Conservation (phyloP, 768 basidiomycete species). For the Auricularia auricula-judae region DNA sequence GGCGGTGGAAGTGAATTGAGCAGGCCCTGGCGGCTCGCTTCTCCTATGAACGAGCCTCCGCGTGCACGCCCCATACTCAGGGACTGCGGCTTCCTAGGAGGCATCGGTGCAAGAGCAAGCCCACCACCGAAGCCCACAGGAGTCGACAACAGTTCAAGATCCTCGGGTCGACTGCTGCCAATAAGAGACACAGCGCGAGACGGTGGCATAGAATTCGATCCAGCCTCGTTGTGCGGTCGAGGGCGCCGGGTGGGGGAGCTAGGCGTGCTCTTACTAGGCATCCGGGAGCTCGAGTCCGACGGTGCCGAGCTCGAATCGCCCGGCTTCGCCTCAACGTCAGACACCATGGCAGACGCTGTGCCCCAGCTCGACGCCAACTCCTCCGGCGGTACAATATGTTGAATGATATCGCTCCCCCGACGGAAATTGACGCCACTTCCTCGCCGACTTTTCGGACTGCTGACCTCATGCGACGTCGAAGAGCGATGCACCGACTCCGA, state of each 20-base stretch:
- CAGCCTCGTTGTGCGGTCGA: background rate
- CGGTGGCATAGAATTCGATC: background rate
- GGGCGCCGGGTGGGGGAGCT: background rate
- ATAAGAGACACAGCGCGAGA: background rate
- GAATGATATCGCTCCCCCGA: background rate
- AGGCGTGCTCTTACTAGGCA: background rate
- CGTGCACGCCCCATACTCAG: background rate
- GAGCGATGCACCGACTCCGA: background rate
- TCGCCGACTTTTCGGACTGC: background rate
- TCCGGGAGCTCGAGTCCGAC: background rate
- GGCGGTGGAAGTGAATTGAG: background rate
- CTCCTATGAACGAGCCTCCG: background rate
- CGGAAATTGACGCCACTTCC: background rate
- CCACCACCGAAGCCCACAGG: background rate
- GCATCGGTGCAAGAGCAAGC: background rate
- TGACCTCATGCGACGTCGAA: background rate
- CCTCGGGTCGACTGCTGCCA: background rate
- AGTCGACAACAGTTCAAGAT: background rate
- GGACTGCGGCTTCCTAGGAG: background rate
- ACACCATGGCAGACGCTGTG: background rate
- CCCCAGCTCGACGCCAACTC: background rate
- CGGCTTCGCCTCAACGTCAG: background rate
- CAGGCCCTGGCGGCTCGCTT: background rate
- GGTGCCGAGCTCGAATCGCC: background rate
- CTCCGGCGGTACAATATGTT: background rate